Percentiles rank a stretch among this genome's conserved stretches.
Evolutionary conservation across 148 eudicot genomes (phyloP).

Genomic region (Rhododendron ovatum): DNA sequence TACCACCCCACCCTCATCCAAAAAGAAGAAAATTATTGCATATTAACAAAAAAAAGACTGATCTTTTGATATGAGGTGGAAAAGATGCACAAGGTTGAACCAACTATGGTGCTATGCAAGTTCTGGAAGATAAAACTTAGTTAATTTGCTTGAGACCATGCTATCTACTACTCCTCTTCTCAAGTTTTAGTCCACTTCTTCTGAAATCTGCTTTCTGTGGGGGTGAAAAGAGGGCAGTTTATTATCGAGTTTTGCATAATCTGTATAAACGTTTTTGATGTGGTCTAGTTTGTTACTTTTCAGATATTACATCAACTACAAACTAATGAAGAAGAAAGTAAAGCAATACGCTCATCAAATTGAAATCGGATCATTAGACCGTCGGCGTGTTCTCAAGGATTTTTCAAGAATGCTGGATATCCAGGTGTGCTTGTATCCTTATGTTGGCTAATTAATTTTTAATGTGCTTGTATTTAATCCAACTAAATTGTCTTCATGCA

Average conservation of each 20-base stretch:
- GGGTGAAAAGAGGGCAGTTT: not conserved
- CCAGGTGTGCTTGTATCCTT: constrained; percentile 32
- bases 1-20: not conserved
- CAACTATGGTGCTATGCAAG: not conserved
- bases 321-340: constrained; percentile 68
- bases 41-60: not conserved
- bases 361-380: constrained; percentile 45
- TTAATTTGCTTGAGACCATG: not conserved
- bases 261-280: not conserved
- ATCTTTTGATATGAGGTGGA: not conserved
- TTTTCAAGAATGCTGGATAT: constrained; percentile 72
- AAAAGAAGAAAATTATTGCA: not conserved
- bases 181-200: not conserved
- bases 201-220: not conserved
- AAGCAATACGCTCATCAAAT: constrained; percentile 60
- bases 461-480: not conserved
- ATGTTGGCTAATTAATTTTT: not conserved
- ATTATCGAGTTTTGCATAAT: not conserved
- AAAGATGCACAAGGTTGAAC: not conserved
- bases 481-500: not conserved
- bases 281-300: constrained; percentile 9
- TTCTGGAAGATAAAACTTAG: not conserved
- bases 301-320: constrained; percentile 68
- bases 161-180: not conserved
- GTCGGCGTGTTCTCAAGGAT: constrained; percentile 58